Conservation (phyloP, 2,329 filamentous ascomycete genomes). For the Fusarium setosum region DNA sequence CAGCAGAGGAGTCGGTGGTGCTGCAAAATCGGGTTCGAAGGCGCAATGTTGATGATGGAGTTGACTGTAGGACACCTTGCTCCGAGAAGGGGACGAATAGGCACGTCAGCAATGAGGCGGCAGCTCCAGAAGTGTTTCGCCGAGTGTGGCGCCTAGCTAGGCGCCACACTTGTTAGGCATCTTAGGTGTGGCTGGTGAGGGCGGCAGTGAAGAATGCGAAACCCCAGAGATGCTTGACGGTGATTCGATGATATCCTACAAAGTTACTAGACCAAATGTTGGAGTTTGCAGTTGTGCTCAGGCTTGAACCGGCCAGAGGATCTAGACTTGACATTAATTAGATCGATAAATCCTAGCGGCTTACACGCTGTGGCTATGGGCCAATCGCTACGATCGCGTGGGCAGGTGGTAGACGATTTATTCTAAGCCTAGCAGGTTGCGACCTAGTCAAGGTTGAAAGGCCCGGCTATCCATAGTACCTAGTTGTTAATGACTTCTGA, state of each 20-base stretch:
- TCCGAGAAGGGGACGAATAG: constrained; percentile 20
- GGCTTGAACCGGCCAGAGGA: not conserved
- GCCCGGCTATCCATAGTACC: no score
- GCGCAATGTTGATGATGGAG: constrained; percentile 26
- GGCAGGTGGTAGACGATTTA: no score
- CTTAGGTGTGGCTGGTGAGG: constrained; percentile 1
- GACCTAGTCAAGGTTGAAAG: no score
- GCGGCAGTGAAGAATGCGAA: not conserved
- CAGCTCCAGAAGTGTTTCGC: constrained; percentile 38
- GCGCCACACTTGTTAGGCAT: constrained; percentile 34
- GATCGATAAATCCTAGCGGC: not conserved
- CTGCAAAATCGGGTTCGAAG: constrained; percentile 15
- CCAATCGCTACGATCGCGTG: no score
- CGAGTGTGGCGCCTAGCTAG: constrained; percentile 37
- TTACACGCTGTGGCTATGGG: not conserved
- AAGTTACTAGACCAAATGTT: not conserved
- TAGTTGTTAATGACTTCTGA: not conserved
- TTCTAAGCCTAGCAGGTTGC: no score
- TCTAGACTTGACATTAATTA: not conserved
- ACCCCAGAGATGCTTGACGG: not conserved
- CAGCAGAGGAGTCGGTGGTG: not conserved
- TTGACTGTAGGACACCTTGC: constrained; percentile 41
- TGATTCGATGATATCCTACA: not conserved
- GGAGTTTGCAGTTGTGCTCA: not conserved
- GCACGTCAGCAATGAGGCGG: constrained; percentile 44